Conservation (phyloP, 1,139 yeast species). For the Geotrichum europaeum region DNA sequence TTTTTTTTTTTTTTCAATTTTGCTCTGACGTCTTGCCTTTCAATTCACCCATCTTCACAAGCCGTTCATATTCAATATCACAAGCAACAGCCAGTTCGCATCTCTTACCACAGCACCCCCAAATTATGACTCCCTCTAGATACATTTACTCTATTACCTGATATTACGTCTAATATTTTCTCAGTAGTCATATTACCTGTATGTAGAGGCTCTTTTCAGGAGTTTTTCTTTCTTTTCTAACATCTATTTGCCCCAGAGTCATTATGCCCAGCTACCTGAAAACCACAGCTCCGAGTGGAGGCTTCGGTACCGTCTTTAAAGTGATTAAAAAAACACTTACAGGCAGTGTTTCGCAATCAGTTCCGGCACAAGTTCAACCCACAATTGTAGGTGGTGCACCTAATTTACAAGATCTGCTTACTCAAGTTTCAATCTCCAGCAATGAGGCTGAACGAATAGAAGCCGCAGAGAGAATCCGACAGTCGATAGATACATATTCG, state of each 20-base stretch:
- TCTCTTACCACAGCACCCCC: not conserved
- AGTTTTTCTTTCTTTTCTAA: not conserved
- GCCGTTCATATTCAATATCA: not conserved
- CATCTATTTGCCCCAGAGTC: not conserved
- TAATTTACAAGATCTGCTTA: slow-evolving; percentile 44
- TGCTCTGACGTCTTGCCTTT: not conserved
- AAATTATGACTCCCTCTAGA: not conserved
- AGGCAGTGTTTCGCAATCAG: slow-evolving; percentile 31
- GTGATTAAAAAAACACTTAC: slow-evolving; percentile 47
- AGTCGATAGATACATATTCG: slow-evolving; percentile 47
- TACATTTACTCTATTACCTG: not conserved
- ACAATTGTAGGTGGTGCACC: slow-evolving; percentile 59
- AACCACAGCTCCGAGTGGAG: not conserved
- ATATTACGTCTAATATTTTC: not conserved
- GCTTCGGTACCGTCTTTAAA: slow-evolving; percentile 4
- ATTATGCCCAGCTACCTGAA: not conserved
- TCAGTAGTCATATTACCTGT: not conserved
- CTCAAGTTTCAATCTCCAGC: slow-evolving; percentile 37
- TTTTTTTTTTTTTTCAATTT: not conserved
- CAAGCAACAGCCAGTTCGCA: not conserved
- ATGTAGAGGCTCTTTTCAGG: not conserved
- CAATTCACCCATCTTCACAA: not conserved
- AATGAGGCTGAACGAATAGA: slow-evolving; percentile 42
- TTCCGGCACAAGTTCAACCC: slow-evolving; percentile 41
- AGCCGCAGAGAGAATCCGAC: slow-evolving; percentile 49